Percentiles rank a stretch among this genome's conserved stretches.
phyloP scores from a whole-genome alignment of 1,284 basidiomycete species.

The Hymenochaete sp. region DNA sequence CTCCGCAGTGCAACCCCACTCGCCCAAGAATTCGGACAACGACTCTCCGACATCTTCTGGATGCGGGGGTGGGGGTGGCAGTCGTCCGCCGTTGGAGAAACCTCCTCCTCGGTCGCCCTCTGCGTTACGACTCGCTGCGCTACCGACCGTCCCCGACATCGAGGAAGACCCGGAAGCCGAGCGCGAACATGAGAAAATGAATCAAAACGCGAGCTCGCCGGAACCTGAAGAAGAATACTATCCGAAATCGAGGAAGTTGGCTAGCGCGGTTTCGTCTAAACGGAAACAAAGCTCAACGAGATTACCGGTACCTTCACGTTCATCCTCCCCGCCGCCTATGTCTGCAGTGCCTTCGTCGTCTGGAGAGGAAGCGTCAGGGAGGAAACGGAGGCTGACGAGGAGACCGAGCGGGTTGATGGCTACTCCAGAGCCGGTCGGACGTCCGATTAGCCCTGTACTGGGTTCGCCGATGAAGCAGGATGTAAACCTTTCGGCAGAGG shows the following conservation, averaged over 20 bases:
- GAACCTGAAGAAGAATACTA: conserved; percentile 3
- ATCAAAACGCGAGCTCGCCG: conserved; percentile 8
- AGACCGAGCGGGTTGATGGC: conserved; percentile 58
- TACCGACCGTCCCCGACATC: conserved; percentile 15
- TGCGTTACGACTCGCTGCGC: conserved; percentile 9
- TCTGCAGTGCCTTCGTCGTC: conserved; percentile 21
- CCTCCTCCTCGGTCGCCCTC: conserved; percentile 28
- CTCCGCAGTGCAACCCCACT: conserved; percentile 18
- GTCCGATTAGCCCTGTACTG: conserved; percentile 55
- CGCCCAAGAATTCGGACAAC: conserved; percentile 20
- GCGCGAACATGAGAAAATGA: background rate
- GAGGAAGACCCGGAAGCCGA: conserved; percentile 14
- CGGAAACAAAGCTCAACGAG: conserved; percentile 11
- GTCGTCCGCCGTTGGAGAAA: conserved; percentile 29
- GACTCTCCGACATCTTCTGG: conserved; percentile 31
- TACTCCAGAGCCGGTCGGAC: conserved; percentile 32
- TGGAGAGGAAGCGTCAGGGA: conserved; percentile 20
- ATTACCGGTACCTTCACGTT: conserved; percentile 24
- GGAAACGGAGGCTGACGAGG: conserved; percentile 46
- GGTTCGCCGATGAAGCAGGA: conserved; percentile 52
- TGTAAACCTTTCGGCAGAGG: conserved; percentile 48
- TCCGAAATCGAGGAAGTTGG: background rate
- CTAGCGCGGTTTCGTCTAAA: conserved; percentile 5
- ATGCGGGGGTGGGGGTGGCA: no score
- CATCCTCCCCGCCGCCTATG: conserved; percentile 27